Conservation (phyloP, 164 flowering plant genomes). For the Tinospora cordifolia region DNA sequence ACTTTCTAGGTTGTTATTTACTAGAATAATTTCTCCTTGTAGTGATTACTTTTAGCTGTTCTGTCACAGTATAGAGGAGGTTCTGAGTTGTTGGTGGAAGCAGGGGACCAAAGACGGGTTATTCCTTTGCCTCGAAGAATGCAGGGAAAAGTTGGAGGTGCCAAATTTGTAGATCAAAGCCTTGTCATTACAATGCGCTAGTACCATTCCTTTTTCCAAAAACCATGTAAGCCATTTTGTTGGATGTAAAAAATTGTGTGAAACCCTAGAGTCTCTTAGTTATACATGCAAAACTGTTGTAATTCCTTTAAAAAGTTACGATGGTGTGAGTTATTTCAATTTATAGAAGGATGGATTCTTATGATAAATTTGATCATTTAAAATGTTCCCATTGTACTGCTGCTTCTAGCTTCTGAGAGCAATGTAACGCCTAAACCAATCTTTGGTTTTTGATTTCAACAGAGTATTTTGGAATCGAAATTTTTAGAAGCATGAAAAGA, state of each 20-base stretch:
- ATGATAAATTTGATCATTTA: neutral
- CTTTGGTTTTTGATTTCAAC: too few relatives aligned
- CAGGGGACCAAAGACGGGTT: slow-evolving; percentile 92
- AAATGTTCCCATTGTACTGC: neutral
- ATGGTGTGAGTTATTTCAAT: neutral
- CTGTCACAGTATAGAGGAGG: slow-evolving; percentile 89
- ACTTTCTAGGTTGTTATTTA: neutral
- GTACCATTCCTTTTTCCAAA: neutral
- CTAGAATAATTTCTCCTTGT: neutral
- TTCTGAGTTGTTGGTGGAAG: slow-evolving; percentile 84
- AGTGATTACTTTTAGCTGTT: neutral
- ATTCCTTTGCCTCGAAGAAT: slow-evolving; percentile 53
- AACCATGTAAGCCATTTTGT: neutral
- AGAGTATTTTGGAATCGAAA: too few relatives aligned
- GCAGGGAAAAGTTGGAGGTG: slow-evolving; percentile 91
- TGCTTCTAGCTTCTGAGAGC: neutral
- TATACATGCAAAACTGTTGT: neutral
- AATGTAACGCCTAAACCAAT: neutral
- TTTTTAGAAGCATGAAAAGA: too few relatives aligned
- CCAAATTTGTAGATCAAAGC: slow-evolving; percentile 62
- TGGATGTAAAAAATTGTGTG: neutral
- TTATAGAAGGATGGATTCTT: neutral
- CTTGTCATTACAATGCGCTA: slow-evolving; percentile 60
- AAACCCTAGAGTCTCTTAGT: neutral
- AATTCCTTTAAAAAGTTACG: neutral